Base-by-base conservation (phyloP, 805 yeast genomes). In the Kazachstania psychrophila region DNA sequence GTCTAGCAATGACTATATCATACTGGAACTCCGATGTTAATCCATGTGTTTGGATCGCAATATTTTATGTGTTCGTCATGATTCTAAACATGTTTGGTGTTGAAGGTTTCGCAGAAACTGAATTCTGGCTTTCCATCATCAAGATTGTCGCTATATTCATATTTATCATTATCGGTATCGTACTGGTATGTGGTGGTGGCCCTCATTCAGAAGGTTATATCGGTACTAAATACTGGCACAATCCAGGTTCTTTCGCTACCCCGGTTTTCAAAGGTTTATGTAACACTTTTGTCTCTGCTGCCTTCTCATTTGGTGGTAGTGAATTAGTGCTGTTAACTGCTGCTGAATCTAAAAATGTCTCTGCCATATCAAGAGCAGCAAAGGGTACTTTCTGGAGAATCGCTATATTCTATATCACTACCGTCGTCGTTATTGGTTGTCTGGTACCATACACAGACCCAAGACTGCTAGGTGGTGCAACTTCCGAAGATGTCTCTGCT, bases 321-420 rank as follows among this genome's bases (percentile, higher is more conserved):
- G 89, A 80, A 59, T 64, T 81, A 45, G 72, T 73, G 18, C 81
- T 84, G 33, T 62, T 80, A 28, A 81, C 85, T 4, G 79, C 86
- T 16, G 87, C 86, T 11, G 89, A 81, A 59, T 69, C 86, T 5
- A 70, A 62, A 17, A 72, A 79, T 56, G 39, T 36, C 4, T 65
- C 65, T 38, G 59, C 79, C 4, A 66, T 80, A 38, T 89, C 88
- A 23, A 65, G 69, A 28, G 87, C 88, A 28, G 73, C 77, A 43
- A 82, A 81, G 56, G 87, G 80, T 59, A 86, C 79, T 4, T 37
- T 77, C 34, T 75, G 71, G 63, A 72, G 79, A 64, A 70, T 77
- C 52, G 69, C 62, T 45, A 64, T 64, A 25, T 77, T 77, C 49
- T 77, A 76, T 60, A 54, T 77, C 34, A 58, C 68, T 33, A 70